Conservation (phyloP, 768 basidiomycete species). For the Phlebiopsis flavidoalba region DNA sequence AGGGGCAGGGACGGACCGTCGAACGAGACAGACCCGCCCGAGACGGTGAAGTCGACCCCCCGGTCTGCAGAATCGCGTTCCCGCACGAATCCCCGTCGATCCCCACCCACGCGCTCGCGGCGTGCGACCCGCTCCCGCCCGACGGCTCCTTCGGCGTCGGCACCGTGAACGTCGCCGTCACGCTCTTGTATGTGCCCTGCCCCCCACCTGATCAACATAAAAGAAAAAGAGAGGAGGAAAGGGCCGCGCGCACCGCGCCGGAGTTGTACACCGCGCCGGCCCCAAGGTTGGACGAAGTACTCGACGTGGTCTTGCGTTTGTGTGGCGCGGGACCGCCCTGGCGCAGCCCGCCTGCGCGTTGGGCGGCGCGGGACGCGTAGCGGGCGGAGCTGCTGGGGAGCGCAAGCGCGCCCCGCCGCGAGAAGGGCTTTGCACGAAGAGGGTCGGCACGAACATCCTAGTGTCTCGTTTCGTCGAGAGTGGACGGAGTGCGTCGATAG, state of each 20-base stretch:
- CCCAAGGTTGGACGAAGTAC: slow-evolving; percentile 30
- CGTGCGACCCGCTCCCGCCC: slow-evolving; percentile 24
- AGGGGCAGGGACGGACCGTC: slow-evolving; percentile 18
- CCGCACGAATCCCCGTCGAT: background rate
- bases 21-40: slow-evolving; percentile 15
- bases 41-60: slow-evolving; percentile 25
- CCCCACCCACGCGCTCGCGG: background rate
- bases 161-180: background rate
- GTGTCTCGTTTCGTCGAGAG: too few relatives aligned
- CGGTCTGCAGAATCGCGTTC: background rate
- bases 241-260: slow-evolving; percentile 10
- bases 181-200: background rate
- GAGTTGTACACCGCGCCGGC: slow-evolving; percentile 29
- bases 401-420: slow-evolving; percentile 20
- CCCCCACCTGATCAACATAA: background rate
- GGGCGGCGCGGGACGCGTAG: slow-evolving; percentile 13
- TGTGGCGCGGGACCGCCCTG: background rate
- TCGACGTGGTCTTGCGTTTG: slow-evolving; percentile 20
- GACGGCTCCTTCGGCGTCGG: background rate
- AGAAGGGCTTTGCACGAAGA: slow-evolving; percentile 19
- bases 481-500: too few relatives aligned
- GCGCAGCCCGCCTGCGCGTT: slow-evolving; percentile 6
- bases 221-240: too few relatives aligned
- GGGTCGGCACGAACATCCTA: slow-evolving; percentile 15
- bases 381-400: slow-evolving; percentile 17